A percentile compares a stretch with the other conserved stretches of the same genome.
Evolutionary conservation across 2,329 filamentous ascomycete genomes (phyloP).

Genomic region (Diaporthe humulicola): DNA sequence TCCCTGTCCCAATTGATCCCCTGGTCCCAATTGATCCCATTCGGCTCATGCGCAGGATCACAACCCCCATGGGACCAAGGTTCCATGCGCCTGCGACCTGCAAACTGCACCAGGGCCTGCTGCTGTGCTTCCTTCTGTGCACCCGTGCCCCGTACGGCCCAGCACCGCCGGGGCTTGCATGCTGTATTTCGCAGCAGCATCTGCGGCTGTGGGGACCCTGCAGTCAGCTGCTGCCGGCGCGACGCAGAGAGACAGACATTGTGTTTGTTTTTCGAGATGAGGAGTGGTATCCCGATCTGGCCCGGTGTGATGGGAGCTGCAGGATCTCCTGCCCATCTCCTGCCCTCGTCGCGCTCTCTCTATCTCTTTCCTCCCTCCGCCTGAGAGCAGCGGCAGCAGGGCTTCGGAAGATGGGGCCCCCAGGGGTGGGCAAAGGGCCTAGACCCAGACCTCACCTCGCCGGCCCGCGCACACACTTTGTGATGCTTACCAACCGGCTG

Average conservation of each 20-base stretch:
- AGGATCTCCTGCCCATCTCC: constrained; percentile 20
- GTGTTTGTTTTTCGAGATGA: neutral
- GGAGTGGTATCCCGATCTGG: constrained; percentile 29
- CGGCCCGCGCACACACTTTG: constrained; percentile 16
- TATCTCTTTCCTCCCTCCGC: neutral
- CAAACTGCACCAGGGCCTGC: neutral
- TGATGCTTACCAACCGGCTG: constrained; percentile 21
- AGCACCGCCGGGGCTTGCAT: neutral
- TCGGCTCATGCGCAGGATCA: neutral
- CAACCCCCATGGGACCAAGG: constrained; percentile 1
- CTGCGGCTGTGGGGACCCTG: neutral
- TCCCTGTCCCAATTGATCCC: neutral
- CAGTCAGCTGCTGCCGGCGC: neutral
- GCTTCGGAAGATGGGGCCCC: neutral
- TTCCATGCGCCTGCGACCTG: constrained; percentile 6
- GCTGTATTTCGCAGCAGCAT: neutral
- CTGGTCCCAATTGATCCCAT: neutral
- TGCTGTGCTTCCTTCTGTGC: neutral
- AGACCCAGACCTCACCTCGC: constrained; percentile 11
- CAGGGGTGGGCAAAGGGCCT: neutral
- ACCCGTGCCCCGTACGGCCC: neutral
- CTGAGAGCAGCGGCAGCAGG: constrained; percentile 6
- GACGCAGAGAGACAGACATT: neutral
- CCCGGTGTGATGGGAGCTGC: constrained; percentile 28
- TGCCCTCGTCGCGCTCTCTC: neutral